A percentile compares a stretch with the other conserved stretches of the same genome.
Evolutionary conservation across 2,329 filamentous ascomycete species (phyloP).

Genomic region (Sporothrix pallida): DNA sequence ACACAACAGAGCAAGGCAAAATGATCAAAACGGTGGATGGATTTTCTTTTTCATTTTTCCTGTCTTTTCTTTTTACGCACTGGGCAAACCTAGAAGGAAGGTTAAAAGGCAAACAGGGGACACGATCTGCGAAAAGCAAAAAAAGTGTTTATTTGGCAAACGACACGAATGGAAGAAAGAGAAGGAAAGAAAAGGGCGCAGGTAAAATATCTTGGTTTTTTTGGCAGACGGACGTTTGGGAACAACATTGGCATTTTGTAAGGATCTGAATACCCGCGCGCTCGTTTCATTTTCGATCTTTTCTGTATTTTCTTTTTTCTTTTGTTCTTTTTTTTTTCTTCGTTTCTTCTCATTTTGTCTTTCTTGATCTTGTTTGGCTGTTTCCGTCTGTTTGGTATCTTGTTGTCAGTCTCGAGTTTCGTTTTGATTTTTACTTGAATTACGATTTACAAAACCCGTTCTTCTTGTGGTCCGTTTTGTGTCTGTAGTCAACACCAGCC

Average conservation of each 20-base stretch:
- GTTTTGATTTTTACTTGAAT: not conserved
- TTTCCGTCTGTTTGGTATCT: not conserved
- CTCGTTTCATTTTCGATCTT: conserved; percentile 19
- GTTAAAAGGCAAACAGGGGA: not conserved
- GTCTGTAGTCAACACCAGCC: too few relatives aligned
- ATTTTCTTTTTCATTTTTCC: not conserved
- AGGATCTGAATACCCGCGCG: conserved; percentile 30
- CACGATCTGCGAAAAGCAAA: not conserved
- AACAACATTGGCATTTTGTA: not conserved
- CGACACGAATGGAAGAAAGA: not conserved
- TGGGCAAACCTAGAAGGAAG: not conserved
- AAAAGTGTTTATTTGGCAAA: not conserved
- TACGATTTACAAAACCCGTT: not conserved
- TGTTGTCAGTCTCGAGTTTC: not conserved
- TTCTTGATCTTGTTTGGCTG: not conserved
- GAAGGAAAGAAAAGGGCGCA: not conserved
- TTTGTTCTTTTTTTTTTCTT: conserved; percentile 27
- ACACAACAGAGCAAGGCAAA: too few relatives aligned
- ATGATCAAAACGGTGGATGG: too few relatives aligned
- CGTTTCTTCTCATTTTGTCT: conserved; percentile 33
- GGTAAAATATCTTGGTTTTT: not conserved
- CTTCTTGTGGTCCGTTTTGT: not conserved
- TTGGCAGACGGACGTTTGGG: not conserved
- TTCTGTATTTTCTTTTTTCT: conserved; percentile 13
- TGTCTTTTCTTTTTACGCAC: too few relatives aligned